Percentiles rank a stretch among this genome's conserved stretches.
phyloP scores from a whole-genome alignment of 148 eudicot genomes.

The Gaultheria prostrata region DNA sequence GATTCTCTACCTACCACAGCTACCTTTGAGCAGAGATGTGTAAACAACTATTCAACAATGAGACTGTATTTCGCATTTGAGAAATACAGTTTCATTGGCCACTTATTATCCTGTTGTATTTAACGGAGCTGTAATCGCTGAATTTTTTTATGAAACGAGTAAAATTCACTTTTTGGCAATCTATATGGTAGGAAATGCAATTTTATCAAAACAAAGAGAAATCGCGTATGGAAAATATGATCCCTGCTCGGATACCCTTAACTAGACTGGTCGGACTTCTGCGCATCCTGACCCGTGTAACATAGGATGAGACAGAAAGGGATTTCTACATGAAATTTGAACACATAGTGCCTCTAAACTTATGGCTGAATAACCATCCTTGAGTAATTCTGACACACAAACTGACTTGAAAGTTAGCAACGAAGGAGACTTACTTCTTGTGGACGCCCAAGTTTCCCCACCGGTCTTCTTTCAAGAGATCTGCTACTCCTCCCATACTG shows the following conservation, averaged over 20 bases:
- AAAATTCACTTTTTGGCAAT: neutral
- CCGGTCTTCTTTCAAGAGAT: conserved; percentile 26
- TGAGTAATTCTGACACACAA: neutral
- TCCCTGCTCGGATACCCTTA: neutral
- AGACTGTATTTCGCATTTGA: neutral
- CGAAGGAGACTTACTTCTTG: conserved; percentile 37
- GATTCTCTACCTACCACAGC: neutral
- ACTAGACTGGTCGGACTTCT: neutral
- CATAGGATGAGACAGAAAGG: neutral
- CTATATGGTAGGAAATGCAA: neutral
- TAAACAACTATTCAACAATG: neutral
- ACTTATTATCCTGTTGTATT: neutral
- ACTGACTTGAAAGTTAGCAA: neutral
- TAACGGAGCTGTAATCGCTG: neutral
- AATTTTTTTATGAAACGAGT: neutral
- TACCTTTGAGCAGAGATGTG: neutral
- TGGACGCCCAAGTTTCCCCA: conserved; percentile 31
- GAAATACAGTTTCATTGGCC: neutral
- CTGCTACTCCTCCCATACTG: conserved; percentile 24
- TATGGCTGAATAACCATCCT: neutral
- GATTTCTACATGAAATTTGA: neutral
- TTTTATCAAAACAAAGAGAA: neutral
- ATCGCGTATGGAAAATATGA: neutral
- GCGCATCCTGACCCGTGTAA: neutral
- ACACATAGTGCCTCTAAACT: neutral